phyloP scores from a whole-genome alignment of 805 yeast species.

The Diddensiella caesifluorescens region DNA sequence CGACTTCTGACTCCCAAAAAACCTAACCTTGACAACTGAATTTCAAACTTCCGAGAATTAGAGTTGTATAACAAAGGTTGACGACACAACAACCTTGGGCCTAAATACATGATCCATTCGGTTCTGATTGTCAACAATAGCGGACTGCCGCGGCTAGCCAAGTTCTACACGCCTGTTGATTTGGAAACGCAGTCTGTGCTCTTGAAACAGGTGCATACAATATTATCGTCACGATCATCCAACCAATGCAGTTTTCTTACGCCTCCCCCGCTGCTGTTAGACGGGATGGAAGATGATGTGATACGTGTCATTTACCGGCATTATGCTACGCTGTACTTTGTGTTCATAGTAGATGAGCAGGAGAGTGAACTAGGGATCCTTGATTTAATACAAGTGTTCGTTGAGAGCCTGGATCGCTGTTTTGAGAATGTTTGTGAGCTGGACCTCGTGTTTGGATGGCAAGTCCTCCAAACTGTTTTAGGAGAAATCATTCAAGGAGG shows the following conservation, averaged over 20 bases:
- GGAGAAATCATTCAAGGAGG: conserved; percentile 93
- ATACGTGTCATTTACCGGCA: conserved; percentile 89
- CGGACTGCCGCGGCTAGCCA: conserved; percentile 82
- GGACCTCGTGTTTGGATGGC: conserved; percentile 98
- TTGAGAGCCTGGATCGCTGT: conserved; percentile 88
- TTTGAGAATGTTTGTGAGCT: conserved; percentile 92
- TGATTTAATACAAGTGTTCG: conserved; percentile 94
- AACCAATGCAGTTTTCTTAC: conserved; percentile 84
- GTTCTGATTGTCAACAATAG: conserved; percentile 83
- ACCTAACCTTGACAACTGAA: no score
- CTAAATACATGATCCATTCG: conserved; percentile 71
- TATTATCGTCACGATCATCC: conserved; percentile 65
- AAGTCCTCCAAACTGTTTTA: conserved; percentile 82
- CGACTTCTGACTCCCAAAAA: no score
- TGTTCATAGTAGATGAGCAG: conserved; percentile 91
- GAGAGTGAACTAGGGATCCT: conserved; percentile 91
- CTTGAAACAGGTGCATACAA: conserved; percentile 73
- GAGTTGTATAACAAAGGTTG: background rate
- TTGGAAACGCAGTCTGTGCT: conserved; percentile 74
- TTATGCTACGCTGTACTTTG: conserved; percentile 94
- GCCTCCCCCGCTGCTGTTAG: conserved; percentile 69
- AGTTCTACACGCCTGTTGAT: conserved; percentile 90
- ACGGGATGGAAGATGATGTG: conserved; percentile 52
- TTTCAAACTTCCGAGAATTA: no score
- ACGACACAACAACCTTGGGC: no score